Evolutionary conservation across 768 basidiomycete species (phyloP), one percentile per base, ranked within the genome.

Genomic region (Lactifluus rugatus): DNA sequence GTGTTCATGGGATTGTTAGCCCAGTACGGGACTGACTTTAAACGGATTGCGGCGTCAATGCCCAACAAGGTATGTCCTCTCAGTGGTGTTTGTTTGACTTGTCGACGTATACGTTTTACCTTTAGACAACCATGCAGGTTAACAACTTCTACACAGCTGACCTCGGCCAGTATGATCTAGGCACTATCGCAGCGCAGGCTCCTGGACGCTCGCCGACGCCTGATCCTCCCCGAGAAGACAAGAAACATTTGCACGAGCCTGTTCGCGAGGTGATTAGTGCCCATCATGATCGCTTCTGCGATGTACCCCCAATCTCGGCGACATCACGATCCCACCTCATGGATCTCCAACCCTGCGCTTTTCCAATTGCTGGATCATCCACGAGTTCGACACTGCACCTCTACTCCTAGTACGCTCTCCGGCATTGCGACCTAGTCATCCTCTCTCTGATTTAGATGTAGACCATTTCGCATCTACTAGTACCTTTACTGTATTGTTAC

Each of bases 11-110:
- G 74, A 16, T 74, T 89, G 39, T 73, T 87, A 17, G 71, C 73
- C n/a, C 74, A 80, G 57, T 76, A 86, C 67, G 86, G 85, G 36
- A 76, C 79, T 54, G 79, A 89, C 65, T 83, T 83, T 65, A 79
- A 81, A 64, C 77, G 79, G n/a, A 84, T 90, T 51, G 81, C 87
- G 1, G 76, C 82, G 2, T 78, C 78, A 5, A 78, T 89, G 75
- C 81, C 80, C 6, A 79, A 78, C 68, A 83, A 83, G 75, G 81
- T 78, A 61, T 47, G 69, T 67, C 28, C 39, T 17, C 16, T 36
- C 14, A 19, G 26, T 48, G 11, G n/a, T 21, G n/a, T 39, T 21
- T 4, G 16, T 51, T 25, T 5, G 10, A 13, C 39, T 6, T 32
- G 8, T 1, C 23, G 34, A 16, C 51, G 16, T 39, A 32, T 31